phyloP scores from a whole-genome alignment of 345 rosid species.

The Moricandia arvensis region DNA sequence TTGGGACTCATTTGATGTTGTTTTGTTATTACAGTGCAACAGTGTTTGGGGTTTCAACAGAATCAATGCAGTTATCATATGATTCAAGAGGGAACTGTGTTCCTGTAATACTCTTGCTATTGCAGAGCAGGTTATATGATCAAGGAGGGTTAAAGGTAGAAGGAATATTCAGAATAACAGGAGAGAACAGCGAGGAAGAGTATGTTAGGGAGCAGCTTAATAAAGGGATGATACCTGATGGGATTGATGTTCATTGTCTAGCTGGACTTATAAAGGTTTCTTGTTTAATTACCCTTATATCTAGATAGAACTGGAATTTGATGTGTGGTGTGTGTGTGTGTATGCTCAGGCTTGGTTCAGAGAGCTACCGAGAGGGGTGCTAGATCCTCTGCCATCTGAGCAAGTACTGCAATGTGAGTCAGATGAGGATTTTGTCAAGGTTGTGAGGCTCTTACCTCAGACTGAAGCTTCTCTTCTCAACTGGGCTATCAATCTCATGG shows the following conservation, averaged over 20 bases:
- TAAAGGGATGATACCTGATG: slow-evolving; percentile 70
- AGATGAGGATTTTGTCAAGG: slow-evolving; percentile 80
- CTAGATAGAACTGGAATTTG: not conserved
- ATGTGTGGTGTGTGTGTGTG: not conserved
- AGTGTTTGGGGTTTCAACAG: slow-evolving; percentile 95
- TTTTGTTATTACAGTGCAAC: slow-evolving; percentile 58
- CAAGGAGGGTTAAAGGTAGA: slow-evolving; percentile 91
- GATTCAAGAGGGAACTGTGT: slow-evolving; percentile 93
- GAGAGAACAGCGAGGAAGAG: slow-evolving; percentile 85
- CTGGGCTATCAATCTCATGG: slow-evolving; percentile 94
- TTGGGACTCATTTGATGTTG: not conserved
- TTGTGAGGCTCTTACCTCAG: slow-evolving; percentile 77
- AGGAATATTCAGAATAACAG: slow-evolving; percentile 93
- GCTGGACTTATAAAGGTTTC: slow-evolving; percentile 75
- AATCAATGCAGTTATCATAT: slow-evolving; percentile 93
- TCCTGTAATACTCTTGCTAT: slow-evolving; percentile 78
- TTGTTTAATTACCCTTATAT: not conserved
- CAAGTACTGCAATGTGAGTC: slow-evolving; percentile 85
- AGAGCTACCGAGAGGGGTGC: slow-evolving; percentile 86
- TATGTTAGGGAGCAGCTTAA: slow-evolving; percentile 78
- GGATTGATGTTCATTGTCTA: slow-evolving; percentile 90
- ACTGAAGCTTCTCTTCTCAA: slow-evolving; percentile 84
- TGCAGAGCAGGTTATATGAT: slow-evolving; percentile 82
- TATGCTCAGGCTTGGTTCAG: slow-evolving; percentile 90
- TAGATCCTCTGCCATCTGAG: slow-evolving; percentile 82